A percentile compares a stretch with the other conserved stretches of the same genome.
phyloP scores from a whole-genome alignment of 2,329 filamentous ascomycete species.

The Ceratocystis huliohia region DNA sequence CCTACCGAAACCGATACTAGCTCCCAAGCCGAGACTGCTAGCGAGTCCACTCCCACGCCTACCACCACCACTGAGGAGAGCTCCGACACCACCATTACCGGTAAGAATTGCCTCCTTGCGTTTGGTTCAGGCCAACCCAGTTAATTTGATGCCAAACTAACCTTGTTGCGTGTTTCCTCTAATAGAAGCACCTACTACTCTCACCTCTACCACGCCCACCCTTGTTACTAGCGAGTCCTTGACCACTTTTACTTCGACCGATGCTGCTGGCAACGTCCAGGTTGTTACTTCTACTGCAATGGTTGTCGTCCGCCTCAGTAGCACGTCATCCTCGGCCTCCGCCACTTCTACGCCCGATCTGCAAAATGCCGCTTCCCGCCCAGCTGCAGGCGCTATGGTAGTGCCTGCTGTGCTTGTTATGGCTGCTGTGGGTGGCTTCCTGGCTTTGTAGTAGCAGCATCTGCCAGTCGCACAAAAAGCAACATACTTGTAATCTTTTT shows the following conservation, averaged over 20 bases:
- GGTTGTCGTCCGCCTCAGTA: conserved; percentile 33
- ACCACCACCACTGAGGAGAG: conserved; percentile 24
- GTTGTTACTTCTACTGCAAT: conserved; percentile 38
- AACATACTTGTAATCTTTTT: not conserved
- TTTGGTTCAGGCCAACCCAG: too few species aligned
- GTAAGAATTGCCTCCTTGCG: not conserved
- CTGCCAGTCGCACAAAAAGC: not conserved
- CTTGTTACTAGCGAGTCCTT: conserved; percentile 27
- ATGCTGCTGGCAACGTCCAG: conserved; percentile 33
- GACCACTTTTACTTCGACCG: conserved; percentile 35
- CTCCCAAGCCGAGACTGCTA: conserved; percentile 9
- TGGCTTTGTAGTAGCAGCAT: conserved; percentile 5
- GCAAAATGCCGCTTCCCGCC: conserved; percentile 29
- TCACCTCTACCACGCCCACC: conserved; percentile 27
- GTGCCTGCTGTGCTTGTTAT: conserved; percentile 16
- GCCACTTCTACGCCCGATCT: conserved; percentile 27
- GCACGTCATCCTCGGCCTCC: conserved; percentile 23
- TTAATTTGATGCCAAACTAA: conserved; percentile 11
- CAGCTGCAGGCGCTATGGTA: conserved; percentile 20
- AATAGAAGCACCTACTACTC: conserved; percentile 21
- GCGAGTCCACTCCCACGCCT: conserved; percentile 13
- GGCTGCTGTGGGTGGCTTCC: conserved; percentile 24
- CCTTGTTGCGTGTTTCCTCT: conserved; percentile 25
- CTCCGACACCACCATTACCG: conserved; percentile 22
- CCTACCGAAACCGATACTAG: not conserved